Base-by-base conservation (phyloP, 106 monocot species). In the Hemerocallis citrina region DNA sequence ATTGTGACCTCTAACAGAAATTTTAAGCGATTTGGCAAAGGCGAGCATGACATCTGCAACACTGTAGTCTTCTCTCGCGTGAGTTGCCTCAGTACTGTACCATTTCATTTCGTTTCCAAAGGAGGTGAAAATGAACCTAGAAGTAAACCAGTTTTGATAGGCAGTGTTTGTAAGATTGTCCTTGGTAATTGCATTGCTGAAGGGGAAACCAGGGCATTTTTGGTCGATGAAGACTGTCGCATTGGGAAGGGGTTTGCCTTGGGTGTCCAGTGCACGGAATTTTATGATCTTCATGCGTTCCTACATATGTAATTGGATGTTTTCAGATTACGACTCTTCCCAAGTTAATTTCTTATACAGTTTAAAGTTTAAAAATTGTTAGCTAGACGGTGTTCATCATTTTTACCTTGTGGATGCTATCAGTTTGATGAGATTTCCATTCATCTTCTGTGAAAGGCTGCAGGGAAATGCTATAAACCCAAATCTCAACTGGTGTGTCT, bases 91-190 rank as follows among this genome's bases (percentile, higher is more conserved):
- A 0, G 55, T 92, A n/a, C n/a, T n/a, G n/a, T n/a, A n/a, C n/a
- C n/a, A n/a, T n/a, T n/a, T n/a, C n/a, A n/a, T n/a, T n/a, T 92
- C 91, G 50, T 92, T 83, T 74, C 77, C 83, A 57, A 86, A 92
- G 10, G 69, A 70, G 47, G 91, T 83, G 6, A 80, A 64, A 0
- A 67, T 74, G 83, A 92, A 92, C 37, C n/a, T n/a, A n/a, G 82
- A 63, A n/a, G n/a, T n/a, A n/a, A n/a, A n/a, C n/a, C n/a, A n/a
- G n/a, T n/a, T n/a, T n/a, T n/a, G n/a, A n/a, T 92, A 92, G 0
- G 37, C 74, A 3, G 59, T 4, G 49, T 80, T 83, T 7, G 59
- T 59, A 39, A 92, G 69, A 34, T 86, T 86, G 32, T 52, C 8
- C 0, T 29, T 17, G 10, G 49, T 11, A 20, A 86, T 68, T n/a